Evolutionary conservation across 1,139 yeast genomes (phyloP).

Genomic region (Zygoascus sp.): DNA sequence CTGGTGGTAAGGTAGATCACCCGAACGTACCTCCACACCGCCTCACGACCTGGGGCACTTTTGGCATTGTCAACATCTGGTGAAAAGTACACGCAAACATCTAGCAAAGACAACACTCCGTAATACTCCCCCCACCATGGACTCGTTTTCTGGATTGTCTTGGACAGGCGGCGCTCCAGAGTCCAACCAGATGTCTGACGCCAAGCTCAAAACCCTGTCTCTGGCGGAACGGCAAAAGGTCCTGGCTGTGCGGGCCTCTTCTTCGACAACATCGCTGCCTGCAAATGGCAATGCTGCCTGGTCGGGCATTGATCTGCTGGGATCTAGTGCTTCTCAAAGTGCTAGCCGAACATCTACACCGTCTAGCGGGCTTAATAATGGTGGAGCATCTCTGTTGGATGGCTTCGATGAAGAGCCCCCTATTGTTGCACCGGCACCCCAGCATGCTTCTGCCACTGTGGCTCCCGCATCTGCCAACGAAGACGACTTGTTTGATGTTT

Average conservation of each 20-base stretch:
- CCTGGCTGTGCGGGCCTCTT: conserved; percentile 13
- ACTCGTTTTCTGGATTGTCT: conserved; percentile 25
- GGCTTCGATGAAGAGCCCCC: conserved; percentile 10
- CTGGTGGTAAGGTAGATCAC: no score
- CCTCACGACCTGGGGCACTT: neutral
- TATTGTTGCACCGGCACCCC: neutral
- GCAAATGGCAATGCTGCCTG: conserved; percentile 2
- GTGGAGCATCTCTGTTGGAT: conserved; percentile 7
- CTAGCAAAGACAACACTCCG: neutral
- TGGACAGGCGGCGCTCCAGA: conserved; percentile 19
- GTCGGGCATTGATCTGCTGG: conserved; percentile 11
- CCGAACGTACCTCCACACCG: no score
- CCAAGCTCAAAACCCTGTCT: conserved; percentile 24
- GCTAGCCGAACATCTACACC: conserved; percentile 7
- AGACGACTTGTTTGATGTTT: conserved; percentile 34
- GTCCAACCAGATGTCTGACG: conserved; percentile 9
- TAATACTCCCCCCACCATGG: conserved; percentile 15
- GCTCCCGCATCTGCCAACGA: no score
- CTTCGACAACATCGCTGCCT: neutral
- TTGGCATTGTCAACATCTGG: neutral
- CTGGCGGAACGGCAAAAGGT: conserved; percentile 27
- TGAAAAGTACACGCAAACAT: conserved; percentile 1
- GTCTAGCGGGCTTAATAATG: neutral
- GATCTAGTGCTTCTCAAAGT: conserved; percentile 4
- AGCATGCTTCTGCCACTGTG: no score